Evolutionary conservation across 2,329 filamentous ascomycete genomes (phyloP).

Genomic region (Madurella fahalii): DNA sequence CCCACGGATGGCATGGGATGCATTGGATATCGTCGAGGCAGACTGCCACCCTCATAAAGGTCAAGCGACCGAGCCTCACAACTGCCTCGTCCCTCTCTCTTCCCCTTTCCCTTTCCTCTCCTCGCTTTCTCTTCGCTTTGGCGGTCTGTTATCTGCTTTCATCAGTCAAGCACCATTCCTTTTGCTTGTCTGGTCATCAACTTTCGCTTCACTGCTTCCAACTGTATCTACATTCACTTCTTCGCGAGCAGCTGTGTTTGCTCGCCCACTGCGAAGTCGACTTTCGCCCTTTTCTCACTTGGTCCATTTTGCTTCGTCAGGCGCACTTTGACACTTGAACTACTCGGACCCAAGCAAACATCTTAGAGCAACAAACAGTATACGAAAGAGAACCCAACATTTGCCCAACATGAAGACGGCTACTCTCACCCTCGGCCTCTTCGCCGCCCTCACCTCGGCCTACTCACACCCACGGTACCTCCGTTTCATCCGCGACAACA

Average conservation of each 20-base stretch:
- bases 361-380: constrained; percentile 13
- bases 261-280: constrained; percentile 30
- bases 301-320: constrained; percentile 13
- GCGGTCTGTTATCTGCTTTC: constrained; percentile 13
- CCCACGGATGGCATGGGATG: constrained; percentile 2
- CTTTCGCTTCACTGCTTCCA: constrained; percentile 25
- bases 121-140: constrained; percentile 19
- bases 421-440: constrained; percentile 40
- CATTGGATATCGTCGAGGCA: constrained; percentile 1
- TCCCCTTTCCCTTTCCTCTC: constrained; percentile 20
- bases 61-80: constrained; percentile 8
- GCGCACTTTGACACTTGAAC: constrained; percentile 15
- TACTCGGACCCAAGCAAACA: not conserved
- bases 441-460: constrained; percentile 42
- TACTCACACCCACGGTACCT: constrained; percentile 38
- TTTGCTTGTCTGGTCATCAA: constrained; percentile 27
- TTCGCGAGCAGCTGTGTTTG: constrained; percentile 31
- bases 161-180: constrained; percentile 28
- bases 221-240: constrained; percentile 30
- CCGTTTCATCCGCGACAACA: constrained; percentile 29
- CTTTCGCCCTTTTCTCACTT: constrained; percentile 28
- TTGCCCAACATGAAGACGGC: constrained; percentile 46
- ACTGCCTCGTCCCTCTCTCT: constrained; percentile 10
- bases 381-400: constrained; percentile 19
- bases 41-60: constrained; percentile 15